Evolutionary conservation across 192 early-diverging fungal species (phyloP), one percentile per base, ranked within the genome.

Genomic region (Gaertneriomyces semiglobifer): DNA sequence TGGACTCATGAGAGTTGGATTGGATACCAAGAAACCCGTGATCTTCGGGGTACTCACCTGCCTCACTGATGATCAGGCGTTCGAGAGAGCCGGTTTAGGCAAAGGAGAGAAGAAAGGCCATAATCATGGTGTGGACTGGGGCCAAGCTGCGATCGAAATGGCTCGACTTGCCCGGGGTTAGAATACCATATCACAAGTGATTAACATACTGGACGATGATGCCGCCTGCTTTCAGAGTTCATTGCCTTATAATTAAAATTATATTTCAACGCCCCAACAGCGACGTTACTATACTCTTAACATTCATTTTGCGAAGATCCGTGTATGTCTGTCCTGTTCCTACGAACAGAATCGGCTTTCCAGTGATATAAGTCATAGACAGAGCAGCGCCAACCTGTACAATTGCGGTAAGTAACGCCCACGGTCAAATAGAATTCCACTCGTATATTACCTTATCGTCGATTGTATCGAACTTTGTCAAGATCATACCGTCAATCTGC

Each of bases 111-210:
- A 74, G 11, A 80, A 88, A 33, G 89, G 89, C 4, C 96, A 98
- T 75, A 98, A 99, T 80, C 97, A 99, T 74, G 97, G 93, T 45
- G 70, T 81, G 42, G 95, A 99, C 69, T 99, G 97, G 97, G 97
- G 86, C 14, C 73, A 84, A 14, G 92, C 93, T 33, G 97, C 95
- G 4, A 89, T 98, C n/a, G 97, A 99, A 76, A 93, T 96, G 88
- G 95, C 90, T 25, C 42, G 18, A n/a, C 60, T 65, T 7, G 16
- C 9, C 16, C 38, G 39, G 43, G 50, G 50, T 18, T 52, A 52
- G 50, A 6, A 0, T 33, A 33, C 25, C 25, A 33, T 33, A 33
- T 33, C 2, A 33, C 2, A 33, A 33, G 25, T 33, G 25, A 2
- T 33, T 33, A 33, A 2, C 25, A 33, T 33, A 33, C 25, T 33